Evolutionary conservation across 768 basidiomycete genomes (phyloP).

Genomic region (Collybia sordida): DNA sequence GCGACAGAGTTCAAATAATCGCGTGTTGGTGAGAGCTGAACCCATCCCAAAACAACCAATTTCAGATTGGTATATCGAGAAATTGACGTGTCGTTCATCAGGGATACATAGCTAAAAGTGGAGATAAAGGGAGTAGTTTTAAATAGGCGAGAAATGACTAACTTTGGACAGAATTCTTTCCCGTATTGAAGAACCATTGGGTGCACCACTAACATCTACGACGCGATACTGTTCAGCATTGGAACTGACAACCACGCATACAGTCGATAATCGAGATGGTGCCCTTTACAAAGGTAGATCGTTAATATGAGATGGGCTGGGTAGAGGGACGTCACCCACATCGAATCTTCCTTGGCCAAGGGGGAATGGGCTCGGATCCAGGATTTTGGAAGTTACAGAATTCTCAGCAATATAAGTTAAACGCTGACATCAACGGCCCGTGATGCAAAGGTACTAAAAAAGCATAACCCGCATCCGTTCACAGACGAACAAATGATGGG

Average conservation of each 20-base stretch:
- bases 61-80: slow-evolving; percentile 48
- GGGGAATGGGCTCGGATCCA: slow-evolving; percentile 11
- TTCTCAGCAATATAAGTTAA: slow-evolving; percentile 14
- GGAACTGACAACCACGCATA: slow-evolving; percentile 47
- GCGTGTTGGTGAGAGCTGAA: slow-evolving; percentile 36
- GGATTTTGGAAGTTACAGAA: slow-evolving; percentile 5
- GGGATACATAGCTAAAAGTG: slow-evolving; percentile 48
- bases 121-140: not conserved
- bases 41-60: slow-evolving; percentile 44
- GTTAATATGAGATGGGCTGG: slow-evolving; percentile 2
- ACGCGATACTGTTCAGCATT: slow-evolving; percentile 50
- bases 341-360: slow-evolving; percentile 7
- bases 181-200: slow-evolving; percentile 42
- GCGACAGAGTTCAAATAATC: slow-evolving; percentile 40
- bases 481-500: slow-evolving; percentile 22
- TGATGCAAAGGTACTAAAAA: slow-evolving; percentile 14
- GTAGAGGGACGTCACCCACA: slow-evolving; percentile 6
- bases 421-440: slow-evolving; percentile 15
- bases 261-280: slow-evolving; percentile 26
- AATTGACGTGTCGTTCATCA: slow-evolving; percentile 35
- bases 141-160: not conserved
- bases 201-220: slow-evolving; percentile 47
- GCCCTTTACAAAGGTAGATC: too few relatives aligned
- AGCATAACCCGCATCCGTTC: slow-evolving; percentile 10
- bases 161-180: slow-evolving; percentile 47